Evolutionary conservation across 495 filamentous ascomycete species (phyloP), one percentile per base, ranked within the genome.

Genomic region (Hypoxylon cercidicola): DNA sequence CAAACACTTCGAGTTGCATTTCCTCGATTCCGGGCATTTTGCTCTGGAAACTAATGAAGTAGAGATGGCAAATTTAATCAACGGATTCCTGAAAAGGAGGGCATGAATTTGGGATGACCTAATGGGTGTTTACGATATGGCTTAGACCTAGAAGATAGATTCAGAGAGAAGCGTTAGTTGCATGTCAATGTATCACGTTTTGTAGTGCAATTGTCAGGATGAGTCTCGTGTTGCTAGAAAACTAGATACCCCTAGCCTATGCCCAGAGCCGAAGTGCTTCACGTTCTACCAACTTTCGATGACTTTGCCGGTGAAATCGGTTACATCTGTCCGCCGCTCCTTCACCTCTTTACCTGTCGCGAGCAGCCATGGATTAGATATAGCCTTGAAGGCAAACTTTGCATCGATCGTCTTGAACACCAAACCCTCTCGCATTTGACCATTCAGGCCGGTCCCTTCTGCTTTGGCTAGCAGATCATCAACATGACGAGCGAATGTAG

Each of bases 1-100:
- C 13, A 74, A 78, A 20, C 71, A 80, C 7, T 77, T 83, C 10
- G 80, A 86, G 69, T 66, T 85, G 8, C 71, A 77, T 47, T 71
- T 85, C 43, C 55, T 88, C 44, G 85, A 90, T 72, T 82, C 80
- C 0, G 85, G 85, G 0, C 88, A 90, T 73, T 89, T 89, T 77
- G 86, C 86, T 15, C 69, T 86, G 1, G 85, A 89, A 77, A 85
- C 75, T 1, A 78, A 88, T 58, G 71, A 75, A 46, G 68, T 69
- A 46, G 72, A 76, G 64, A 81, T 89, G 72, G 84, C 80, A 4
- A 47, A 52, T 37, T 70, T 79, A 68, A 83, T 84, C 16, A 59
- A 79, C 55, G 67, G 66, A 7, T 87, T 88, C 66, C 73, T 87
- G 58, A 68, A 59, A 19, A 79, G 67, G 55, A 16, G 2, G 3